Base-by-base conservation (phyloP, 768 basidiomycete species). In the Rhodotorula taiwanensis region DNA sequence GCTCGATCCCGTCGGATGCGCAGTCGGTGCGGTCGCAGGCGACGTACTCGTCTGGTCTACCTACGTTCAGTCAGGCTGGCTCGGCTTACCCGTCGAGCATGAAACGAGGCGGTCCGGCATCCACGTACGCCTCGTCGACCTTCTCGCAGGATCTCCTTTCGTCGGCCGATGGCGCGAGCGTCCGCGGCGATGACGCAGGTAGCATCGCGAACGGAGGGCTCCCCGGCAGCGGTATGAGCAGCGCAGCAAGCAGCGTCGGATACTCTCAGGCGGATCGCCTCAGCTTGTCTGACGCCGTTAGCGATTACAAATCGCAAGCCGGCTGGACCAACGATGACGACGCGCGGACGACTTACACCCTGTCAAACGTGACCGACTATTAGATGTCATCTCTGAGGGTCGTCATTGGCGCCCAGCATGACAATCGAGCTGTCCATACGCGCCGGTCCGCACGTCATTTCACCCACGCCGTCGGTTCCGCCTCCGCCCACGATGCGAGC, bases 1-100 rank as follows among this genome's bases (percentile, higher is more conserved):
- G 88, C 9, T 93, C 93, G 75, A 94, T 97, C 68, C 91, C 92
- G 3, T 89, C 90, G 10, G 95, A 98, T 74, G 88, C 86, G 28
- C 94, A 95, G 74, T 97, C 94, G 5, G 83, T 98, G 50, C 86
- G 91, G 58, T 98, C 94, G 4, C 95, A 99, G 76, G 93, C 94
- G 0, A 92, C 90, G 0, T 93, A 95, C 74, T 88, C 92, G 4
- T 91, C 92, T 15, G 89, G 89, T 30, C 79, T 94, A 34, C 92
- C 91, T 21, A 83, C 88, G 81, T 93, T 92, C 72, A 75, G 78
- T 21, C 80, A 83, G 52, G 54, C 78, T 81, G 33, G 81, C 81
- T 69, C 83, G 85, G 51, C 84, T 85, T 16, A 89, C 86, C 72
- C 70, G 51, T n/a, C 62, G 54, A 16, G 36, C 39, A 36, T 64